A percentile compares a stretch with the other conserved stretches of the same genome.
phyloP scores from a whole-genome alignment of 2,329 filamentous ascomycete genomes.

The Diaporthe sp. region DNA sequence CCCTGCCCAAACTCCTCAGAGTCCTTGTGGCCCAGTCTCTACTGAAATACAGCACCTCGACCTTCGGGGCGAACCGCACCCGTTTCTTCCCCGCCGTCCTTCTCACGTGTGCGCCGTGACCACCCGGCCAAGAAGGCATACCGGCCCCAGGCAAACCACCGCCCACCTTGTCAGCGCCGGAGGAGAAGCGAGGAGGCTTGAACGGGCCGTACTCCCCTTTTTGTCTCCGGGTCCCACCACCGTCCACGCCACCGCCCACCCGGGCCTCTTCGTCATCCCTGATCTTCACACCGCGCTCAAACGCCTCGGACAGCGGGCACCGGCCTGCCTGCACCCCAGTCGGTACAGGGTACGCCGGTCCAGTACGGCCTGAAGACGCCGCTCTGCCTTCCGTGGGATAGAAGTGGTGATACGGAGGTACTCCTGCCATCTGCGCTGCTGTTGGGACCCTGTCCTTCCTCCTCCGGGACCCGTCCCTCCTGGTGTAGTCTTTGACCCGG shows the following conservation, averaged over 20 bases:
- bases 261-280: not conserved
- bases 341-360: not conserved
- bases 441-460: not conserved
- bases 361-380: too few species aligned
- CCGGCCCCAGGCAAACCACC: not conserved
- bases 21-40: conserved; percentile 11
- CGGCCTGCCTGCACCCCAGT: not conserved
- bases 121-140: not conserved
- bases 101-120: not conserved
- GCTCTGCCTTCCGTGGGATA: not conserved
- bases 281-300: not conserved
- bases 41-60: conserved; percentile 15
- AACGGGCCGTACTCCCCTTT: not conserved
- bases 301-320: conserved; percentile 6
- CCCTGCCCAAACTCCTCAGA: not conserved
- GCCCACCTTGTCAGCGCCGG: not conserved
- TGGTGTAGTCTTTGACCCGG: not conserved
- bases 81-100: conserved; percentile 5
- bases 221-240: too few species aligned
- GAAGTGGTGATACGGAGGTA: not conserved
- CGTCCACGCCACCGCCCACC: too few species aligned
- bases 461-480: not conserved
- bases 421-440: not conserved
- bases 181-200: not conserved
- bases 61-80: not conserved